Base-by-base conservation (phyloP, 2,329 filamentous ascomycete genomes). In the Calonectria naviculata region DNA sequence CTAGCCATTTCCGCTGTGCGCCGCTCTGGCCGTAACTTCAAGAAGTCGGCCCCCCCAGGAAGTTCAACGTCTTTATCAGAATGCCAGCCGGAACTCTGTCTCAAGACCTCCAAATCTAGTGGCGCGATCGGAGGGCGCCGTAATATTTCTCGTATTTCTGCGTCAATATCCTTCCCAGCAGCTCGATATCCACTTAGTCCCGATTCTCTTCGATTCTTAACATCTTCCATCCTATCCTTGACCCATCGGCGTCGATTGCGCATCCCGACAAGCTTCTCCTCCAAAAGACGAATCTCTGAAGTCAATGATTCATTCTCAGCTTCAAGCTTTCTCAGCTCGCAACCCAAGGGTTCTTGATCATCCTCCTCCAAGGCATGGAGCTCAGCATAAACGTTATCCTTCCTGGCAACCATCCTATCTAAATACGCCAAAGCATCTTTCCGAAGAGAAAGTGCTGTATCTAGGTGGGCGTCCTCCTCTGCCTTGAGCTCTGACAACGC, bases 141-240 rank as follows among this genome's bases (percentile, higher is more conserved):
- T 75, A 95, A 84, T 70, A 95, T 88, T 5, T 83, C 84, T 6
- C 84, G 83, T 7, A 94, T 86, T 66, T 93, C 89, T 17, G 84
- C 85, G 71, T 95, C 92, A 7, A 94, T 87, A 65, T 94, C 89
- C 67, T 85, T 89, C 41, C 94, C 82, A 5, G 92, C 92, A 1
- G 91, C 89, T 24, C 88, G 89, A 80, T 94, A 95, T 0, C 92
- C 92, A 67, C 92, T 93, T 17, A 95, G 80, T n/a, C 90, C 91
- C 2, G 93, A 91, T 79, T 95, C 93, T 42, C 92, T 86, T 65
- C 88, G 87, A 75, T 92, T 95, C 73, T 88, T 87, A 1, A 91
- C 87, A 67, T 92, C 90, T 8, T 89, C 86, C 54, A 94, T 89
- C 76, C 90, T 87, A 3, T 87, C 87, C 71, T 89, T 83, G 0